Evolutionary conservation across 2,329 filamentous ascomycete genomes (phyloP), one percentile per base, ranked within the genome.

Genomic region (Colletotrichum orchidophilum): DNA sequence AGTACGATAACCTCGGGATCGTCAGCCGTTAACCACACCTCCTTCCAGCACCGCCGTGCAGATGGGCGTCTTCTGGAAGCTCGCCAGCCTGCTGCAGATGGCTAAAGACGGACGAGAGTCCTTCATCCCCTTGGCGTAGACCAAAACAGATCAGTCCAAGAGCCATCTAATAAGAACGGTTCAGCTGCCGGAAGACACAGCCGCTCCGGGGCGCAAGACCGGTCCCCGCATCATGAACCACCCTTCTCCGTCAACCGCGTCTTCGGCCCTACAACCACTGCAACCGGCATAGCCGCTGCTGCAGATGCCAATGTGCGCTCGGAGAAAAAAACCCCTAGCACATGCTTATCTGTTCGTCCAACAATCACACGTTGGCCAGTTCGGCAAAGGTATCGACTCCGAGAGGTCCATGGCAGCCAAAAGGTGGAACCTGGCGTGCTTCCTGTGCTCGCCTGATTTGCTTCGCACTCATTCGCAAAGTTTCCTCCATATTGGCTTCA

Each of bases 271-370:
- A 42, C 63, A 54, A 67, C 46, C 39, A 53, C 18, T 27, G 26
- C 50, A 61, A 46, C 50, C 63, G 63, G 57, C 67, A 61, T 67
- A 67, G 59, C 69, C 53, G 65, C 53, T 49, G 26, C 64, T 68
- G 64, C 69, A 63, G 64, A 58, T 63, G 64, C 69, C 52, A 49
- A 59, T 54, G 33, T 63, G 29, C 58, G 26, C 63, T 71, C 68
- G 68, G 64, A 71, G 58, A 68, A 63, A 71, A 53, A 53, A 29
- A 13, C n/a, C 5, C 5, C 15, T 42, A 27, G 33, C 42, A 49
- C 58, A 58, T 54, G 64, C 58, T 59, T 59, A 53, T 71, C 53
- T 63, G 53, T 46, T 53, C 52, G 46, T 69, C 53, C 69, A 68
- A 26, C 58, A 69, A 71, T 69, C 64, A 69, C 35, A 69, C 69